phyloP scores from a whole-genome alignment of 176 grass and related monocot species.

The Oryza officinalis region DNA sequence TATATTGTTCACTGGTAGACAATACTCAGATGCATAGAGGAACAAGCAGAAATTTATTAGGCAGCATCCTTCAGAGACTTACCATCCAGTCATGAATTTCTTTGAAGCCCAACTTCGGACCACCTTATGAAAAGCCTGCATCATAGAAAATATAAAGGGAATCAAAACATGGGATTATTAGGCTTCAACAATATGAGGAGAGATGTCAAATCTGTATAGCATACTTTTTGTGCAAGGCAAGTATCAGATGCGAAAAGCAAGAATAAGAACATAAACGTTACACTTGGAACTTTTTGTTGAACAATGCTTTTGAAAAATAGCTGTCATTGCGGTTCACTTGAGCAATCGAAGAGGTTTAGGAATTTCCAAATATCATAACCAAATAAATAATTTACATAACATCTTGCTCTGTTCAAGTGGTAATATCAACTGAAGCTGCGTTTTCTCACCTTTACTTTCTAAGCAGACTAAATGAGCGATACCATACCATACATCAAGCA shows the following conservation, averaged over 20 bases:
- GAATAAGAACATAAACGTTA: slow-evolving; percentile 7
- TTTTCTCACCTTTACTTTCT: not conserved
- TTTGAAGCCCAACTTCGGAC: slow-evolving; percentile 90
- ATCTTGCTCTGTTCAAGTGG: not conserved
- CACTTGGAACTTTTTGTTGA: not conserved
- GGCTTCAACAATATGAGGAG: not conserved
- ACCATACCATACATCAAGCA: not conserved
- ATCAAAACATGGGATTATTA: slow-evolving; percentile 16
- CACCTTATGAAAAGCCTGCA: slow-evolving; percentile 92
- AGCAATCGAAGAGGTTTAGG: not conserved
- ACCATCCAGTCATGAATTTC: slow-evolving; percentile 98
- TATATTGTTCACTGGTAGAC: not conserved
- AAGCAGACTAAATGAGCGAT: not conserved
- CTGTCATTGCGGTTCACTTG: not conserved
- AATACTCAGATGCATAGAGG: not conserved
- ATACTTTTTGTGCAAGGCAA: slow-evolving; percentile 27
- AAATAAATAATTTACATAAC: not conserved
- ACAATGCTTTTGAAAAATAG: not conserved
- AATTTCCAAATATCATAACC: not conserved
- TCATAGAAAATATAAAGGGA: slow-evolving; percentile 3
- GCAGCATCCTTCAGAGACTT: slow-evolving; percentile 20
- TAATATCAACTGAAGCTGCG: not conserved
- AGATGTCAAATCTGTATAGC: not conserved
- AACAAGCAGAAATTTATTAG: not conserved
- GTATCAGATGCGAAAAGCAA: slow-evolving; percentile 13